Percentiles rank a stretch among this genome's conserved stretches.
Conservation (phyloP, 2,329 filamentous ascomycete species). For the Claviceps monticola region DNA sequence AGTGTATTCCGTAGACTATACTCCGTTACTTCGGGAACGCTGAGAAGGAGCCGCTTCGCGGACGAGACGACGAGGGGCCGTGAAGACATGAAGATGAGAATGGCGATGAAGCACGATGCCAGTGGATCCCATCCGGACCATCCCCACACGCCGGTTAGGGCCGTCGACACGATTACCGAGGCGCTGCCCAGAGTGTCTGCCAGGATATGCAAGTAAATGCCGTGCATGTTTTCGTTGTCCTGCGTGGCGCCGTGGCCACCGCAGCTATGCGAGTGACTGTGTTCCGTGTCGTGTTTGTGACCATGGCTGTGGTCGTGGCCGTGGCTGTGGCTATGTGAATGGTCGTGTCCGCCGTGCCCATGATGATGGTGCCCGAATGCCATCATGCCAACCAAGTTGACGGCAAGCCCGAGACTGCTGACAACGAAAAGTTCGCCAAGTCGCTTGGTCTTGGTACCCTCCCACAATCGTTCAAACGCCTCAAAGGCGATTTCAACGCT, state of each 20-base stretch:
- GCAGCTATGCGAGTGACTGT: slow-evolving; percentile 33
- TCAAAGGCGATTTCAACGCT: slow-evolving; percentile 95
- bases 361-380: slow-evolving; percentile 60
- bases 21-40: slow-evolving; percentile 72
- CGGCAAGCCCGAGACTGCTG: slow-evolving; percentile 69
- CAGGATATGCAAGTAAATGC: slow-evolving; percentile 89
- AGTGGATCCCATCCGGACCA: slow-evolving; percentile 94
- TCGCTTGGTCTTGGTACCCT: slow-evolving; percentile 71
- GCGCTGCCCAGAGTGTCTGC: slow-evolving; percentile 90
- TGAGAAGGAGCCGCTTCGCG: slow-evolving; percentile 69
- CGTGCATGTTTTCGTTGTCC: slow-evolving; percentile 94
- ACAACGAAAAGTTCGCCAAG: slow-evolving; percentile 80
- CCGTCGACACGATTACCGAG: slow-evolving; percentile 84
- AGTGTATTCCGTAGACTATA: slow-evolving; percentile 79
- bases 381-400: slow-evolving; percentile 86
- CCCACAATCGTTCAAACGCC: slow-evolving; percentile 73
- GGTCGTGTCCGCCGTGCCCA: slow-evolving; percentile 15
- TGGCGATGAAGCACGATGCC: slow-evolving; percentile 83
- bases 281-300: slow-evolving; percentile 21
- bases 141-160: slow-evolving; percentile 72
- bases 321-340: slow-evolving; percentile 18
- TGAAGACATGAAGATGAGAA: slow-evolving; percentile 85
- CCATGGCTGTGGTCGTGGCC: slow-evolving; percentile 25
- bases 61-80: slow-evolving; percentile 77
- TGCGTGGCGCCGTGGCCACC: slow-evolving; percentile 29